Percentiles rank a stretch among this genome's conserved stretches.
phyloP scores from a whole-genome alignment of 148 eudicot genomes.

The Mesembryanthemum crystallinum region DNA sequence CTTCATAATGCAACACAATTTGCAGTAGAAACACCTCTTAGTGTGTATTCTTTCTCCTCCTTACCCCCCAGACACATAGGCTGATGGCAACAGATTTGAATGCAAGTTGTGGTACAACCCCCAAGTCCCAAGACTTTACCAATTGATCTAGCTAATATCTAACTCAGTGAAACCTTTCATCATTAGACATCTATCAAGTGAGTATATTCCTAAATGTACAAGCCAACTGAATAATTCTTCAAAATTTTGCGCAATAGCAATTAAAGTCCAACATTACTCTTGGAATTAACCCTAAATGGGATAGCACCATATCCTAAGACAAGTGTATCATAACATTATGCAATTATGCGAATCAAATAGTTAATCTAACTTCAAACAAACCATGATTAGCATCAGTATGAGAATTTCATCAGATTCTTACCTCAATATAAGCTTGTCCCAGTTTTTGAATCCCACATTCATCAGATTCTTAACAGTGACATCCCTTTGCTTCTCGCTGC shows the following conservation, averaged over 20 bases:
- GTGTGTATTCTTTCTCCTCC: no score
- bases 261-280: background rate
- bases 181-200: background rate
- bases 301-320: background rate
- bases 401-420: conserved; percentile 23
- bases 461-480: conserved; percentile 67
- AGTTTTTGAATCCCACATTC: conserved; percentile 60
- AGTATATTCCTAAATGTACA: background rate
- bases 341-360: background rate
- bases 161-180: background rate
- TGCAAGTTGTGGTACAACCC: background rate
- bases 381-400: no score
- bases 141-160: background rate
- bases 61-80: no score
- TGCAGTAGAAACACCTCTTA: no score
- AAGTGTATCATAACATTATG: background rate
- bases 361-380: background rate
- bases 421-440: conserved; percentile 90
- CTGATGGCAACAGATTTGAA: no score
- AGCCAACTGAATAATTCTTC: background rate
- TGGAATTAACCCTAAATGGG: background rate
- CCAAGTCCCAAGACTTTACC: background rate
- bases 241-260: background rate
- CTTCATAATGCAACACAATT: background rate
- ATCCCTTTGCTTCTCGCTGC: conserved; percentile 58